A percentile compares a stretch with the other conserved stretches of the same genome.
Evolutionary conservation across 352 stramenopile genomes (phyloP).

Genomic region (Globisporangium echinulatum): DNA sequence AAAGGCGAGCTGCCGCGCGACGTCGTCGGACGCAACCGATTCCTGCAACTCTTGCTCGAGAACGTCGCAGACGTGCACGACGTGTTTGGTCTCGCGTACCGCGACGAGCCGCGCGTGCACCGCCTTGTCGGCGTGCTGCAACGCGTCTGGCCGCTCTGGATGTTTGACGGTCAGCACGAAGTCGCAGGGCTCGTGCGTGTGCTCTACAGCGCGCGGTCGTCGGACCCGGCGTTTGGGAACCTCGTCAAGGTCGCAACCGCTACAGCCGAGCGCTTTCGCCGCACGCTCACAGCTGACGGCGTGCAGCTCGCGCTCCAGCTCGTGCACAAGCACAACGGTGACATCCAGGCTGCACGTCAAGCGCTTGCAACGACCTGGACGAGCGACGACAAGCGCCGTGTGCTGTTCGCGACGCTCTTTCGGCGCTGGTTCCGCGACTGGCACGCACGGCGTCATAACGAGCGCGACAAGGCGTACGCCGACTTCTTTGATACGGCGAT

Average conservation of each 20-base stretch:
- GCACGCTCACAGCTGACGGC: slow-evolving; percentile 29
- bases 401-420: slow-evolving; percentile 39
- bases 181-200: slow-evolving; percentile 53
- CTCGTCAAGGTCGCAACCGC: slow-evolving; percentile 54
- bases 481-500: slow-evolving; percentile 64
- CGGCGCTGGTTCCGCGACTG: slow-evolving; percentile 35
- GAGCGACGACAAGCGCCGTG: slow-evolving; percentile 32
- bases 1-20: slow-evolving; percentile 49
- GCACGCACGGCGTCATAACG: slow-evolving; percentile 15
- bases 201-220: slow-evolving; percentile 50
- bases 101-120: slow-evolving; percentile 57
- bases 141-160: slow-evolving; percentile 70
- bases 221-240: slow-evolving; percentile 50
- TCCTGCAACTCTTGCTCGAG: slow-evolving; percentile 42
- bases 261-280: slow-evolving; percentile 39
- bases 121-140: slow-evolving; percentile 44
- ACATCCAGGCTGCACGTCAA: slow-evolving; percentile 26
- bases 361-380: slow-evolving; percentile 26
- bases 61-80: slow-evolving; percentile 55
- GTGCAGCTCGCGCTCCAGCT: slow-evolving; percentile 36
- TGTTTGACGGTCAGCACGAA: slow-evolving; percentile 64
- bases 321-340: slow-evolving; percentile 23
- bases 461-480: slow-evolving; percentile 26
- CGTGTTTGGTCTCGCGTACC: slow-evolving; percentile 53
- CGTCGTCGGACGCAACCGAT: slow-evolving; percentile 24